Base-by-base conservation (phyloP, 805 yeast genomes). In the Wickerhamiella galacta region DNA sequence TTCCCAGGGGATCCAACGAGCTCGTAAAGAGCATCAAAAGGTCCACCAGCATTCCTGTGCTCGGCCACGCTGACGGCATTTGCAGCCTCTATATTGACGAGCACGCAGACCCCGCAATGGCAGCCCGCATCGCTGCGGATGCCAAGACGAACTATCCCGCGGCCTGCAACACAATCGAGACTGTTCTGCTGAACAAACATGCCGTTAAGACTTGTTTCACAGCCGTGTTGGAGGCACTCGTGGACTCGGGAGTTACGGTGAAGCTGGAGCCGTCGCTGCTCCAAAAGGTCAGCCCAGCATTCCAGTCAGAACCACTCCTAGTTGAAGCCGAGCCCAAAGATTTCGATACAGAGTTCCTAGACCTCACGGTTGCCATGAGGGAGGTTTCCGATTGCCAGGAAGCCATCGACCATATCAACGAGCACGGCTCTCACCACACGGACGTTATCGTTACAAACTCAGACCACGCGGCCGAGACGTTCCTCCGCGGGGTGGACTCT, bases 1-100 rank as follows among this genome's bases (percentile, higher is more conserved):
- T 90, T 47, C 99, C 99, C 39, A 70, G 99, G 48, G 99, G 99
- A n/a, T 80, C 94, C 19, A 90, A 90, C 49, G 87, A 74, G 41
- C 66, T 90, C 37, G 99, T 90, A 25, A 70, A 80, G 45, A 72
- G 66, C 52, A 85, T 90, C 54, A 90, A 92, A 57, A 66, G 69
- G 17, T 70, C 71, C 51, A 87, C 98, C 16, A 82, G 82, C 53
- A 92, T 90, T 46, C 96, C 99, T 4, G 98, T 90, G 6, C 59
- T 90, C 51, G 99, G 99, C 36, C 99, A 90, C 54, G 98, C 99
- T 6, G 96, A 90, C 56, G 99, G 99, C 30, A 76, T 87, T 39
- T 90, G 98, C 57, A 74, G 95, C 2, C 70, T 87, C 6, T 90
- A 71, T 47, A 63, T 87, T 17, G 93, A 85, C 52, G 68, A 66